Evolutionary conservation across 1,284 basidiomycete species (phyloP), one percentile per base, ranked within the genome.

Genomic region (Papiliotrema flavescens): DNA sequence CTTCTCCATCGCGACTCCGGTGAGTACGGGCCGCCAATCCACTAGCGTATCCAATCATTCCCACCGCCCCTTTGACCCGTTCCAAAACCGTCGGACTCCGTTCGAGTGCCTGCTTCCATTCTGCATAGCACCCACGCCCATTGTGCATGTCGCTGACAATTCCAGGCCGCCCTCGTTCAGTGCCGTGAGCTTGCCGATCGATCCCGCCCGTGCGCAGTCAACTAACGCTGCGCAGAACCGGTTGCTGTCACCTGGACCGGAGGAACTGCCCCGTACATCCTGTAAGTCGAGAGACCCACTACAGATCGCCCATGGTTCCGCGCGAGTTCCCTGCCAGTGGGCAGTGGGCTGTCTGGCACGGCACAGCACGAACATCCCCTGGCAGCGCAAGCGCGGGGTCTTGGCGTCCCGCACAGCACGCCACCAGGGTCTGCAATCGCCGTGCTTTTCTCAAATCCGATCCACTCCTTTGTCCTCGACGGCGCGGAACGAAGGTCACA

Each of bases 281-380:
- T 75, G 73, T 75, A 50, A 70, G 73, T 73, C 17, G 39, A 17
- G 48, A 13, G n/a, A n/a, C n/a, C n/a, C n/a, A n/a, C n/a, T n/a
- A n/a, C n/a, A n/a, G n/a, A n/a, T n/a, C n/a, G n/a, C n/a, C n/a
- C n/a, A n/a, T n/a, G n/a, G n/a, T n/a, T n/a, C n/a, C n/a, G n/a
- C n/a, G n/a, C n/a, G n/a, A n/a, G n/a, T n/a, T n/a, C n/a, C n/a
- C n/a, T n/a, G n/a, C n/a, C n/a, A n/a, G n/a, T n/a, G n/a, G n/a
- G n/a, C n/a, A n/a, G n/a, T n/a, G n/a, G n/a, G n/a, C n/a, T n/a
- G n/a, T n/a, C n/a, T n/a, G n/a, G n/a, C n/a, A n/a, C n/a, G n/a
- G n/a, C n/a, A n/a, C n/a, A n/a, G n/a, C n/a, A n/a, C n/a, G n/a
- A n/a, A n/a, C n/a, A n/a, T n/a, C n/a, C n/a, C n/a, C n/a, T n/a